A percentile compares a stretch with the other conserved stretches of the same genome.
Evolutionary conservation across 169 alveolate species (phyloP).

Genomic region (Eimeria tenella): DNA sequence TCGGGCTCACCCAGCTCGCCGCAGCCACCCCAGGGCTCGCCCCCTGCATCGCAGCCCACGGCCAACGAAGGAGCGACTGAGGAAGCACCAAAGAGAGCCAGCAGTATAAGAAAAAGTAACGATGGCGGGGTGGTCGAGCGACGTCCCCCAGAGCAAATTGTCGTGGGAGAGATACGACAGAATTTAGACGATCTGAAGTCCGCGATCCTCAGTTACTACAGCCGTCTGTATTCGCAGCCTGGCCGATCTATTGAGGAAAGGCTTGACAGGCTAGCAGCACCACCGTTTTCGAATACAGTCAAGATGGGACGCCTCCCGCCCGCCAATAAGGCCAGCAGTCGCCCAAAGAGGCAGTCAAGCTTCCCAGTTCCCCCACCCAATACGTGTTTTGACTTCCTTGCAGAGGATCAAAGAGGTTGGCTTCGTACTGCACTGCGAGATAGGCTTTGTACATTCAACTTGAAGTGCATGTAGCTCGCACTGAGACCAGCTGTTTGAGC

Average conservation of each 20-base stretch:
- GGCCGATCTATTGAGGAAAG: constrained; percentile 71
- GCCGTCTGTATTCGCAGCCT: constrained; percentile 59
- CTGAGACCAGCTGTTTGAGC: too few species aligned
- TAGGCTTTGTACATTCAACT: not conserved
- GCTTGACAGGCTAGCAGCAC: constrained; percentile 68
- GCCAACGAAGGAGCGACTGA: not conserved
- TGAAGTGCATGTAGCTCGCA: too few species aligned
- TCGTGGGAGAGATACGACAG: constrained; percentile 73
- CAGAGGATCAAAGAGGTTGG: constrained; percentile 40
- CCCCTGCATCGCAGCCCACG: not conserved
- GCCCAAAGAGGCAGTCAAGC: not conserved
- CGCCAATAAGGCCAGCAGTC: not conserved
- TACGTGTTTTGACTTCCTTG: constrained; percentile 53
- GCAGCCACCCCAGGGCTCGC: not conserved
- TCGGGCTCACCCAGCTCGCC: not conserved
- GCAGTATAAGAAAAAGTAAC: not conserved
- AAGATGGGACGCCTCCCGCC: not conserved
- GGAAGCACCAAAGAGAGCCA: not conserved
- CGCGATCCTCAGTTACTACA: constrained; percentile 64
- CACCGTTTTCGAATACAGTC: constrained; percentile 43
- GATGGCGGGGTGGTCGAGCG: not conserved
- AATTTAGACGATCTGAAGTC: constrained; percentile 74
- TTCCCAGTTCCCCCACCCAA: constrained; percentile 46
- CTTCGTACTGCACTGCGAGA: not conserved
- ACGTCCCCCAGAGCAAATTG: constrained; percentile 56